Evolutionary conservation across 2,329 filamentous ascomycete species (phyloP).

Genomic region (Hawksworthiomyces lignivorus): DNA sequence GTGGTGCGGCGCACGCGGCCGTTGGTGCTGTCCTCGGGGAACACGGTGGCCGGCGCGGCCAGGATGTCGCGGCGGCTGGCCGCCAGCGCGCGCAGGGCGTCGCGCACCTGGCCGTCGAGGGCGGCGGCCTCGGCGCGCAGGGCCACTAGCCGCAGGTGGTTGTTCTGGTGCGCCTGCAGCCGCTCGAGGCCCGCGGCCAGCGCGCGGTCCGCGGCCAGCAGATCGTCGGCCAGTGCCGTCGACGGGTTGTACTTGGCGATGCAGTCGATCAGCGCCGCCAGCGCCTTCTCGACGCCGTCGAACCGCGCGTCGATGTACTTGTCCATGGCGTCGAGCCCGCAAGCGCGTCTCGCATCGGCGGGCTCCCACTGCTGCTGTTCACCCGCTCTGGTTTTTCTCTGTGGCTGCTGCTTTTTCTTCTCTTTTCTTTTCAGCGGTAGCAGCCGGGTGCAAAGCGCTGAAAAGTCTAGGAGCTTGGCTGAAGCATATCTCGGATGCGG

Average conservation of each 20-base stretch:
- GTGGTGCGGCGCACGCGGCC: conserved; percentile 18
- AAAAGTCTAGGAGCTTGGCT: too few relatives aligned
- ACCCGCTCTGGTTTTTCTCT: too few relatives aligned
- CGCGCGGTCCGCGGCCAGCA: conserved; percentile 62
- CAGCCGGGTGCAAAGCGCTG: too few relatives aligned
- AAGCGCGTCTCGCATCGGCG: too few relatives aligned
- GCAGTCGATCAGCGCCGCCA: conserved; percentile 66
- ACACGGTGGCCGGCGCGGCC: conserved; percentile 50
- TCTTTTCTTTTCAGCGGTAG: too few relatives aligned
- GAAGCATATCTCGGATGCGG: too few relatives aligned
- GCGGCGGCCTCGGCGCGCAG: conserved; percentile 58
- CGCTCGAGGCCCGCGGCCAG: conserved; percentile 55
- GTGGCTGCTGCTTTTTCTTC: too few relatives aligned
- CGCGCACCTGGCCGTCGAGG: conserved; percentile 66
- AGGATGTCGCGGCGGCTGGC: conserved; percentile 66
- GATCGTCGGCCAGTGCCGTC: conserved; percentile 56
- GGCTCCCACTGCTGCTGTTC: too few relatives aligned
- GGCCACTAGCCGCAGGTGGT: conserved; percentile 58
- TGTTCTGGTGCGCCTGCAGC: conserved; percentile 71
- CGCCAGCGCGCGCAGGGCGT: conserved; percentile 62
- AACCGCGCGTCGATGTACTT: conserved; percentile 54
- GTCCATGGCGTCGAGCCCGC: too few relatives aligned
- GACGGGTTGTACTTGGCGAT: conserved; percentile 78
- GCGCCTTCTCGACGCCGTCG: conserved; percentile 57
- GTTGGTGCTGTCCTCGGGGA: conserved; percentile 32